These are phyloP conservation scores for Eimeria falciformis DNA, from an alignment of 169 alveolate genomes.

Conservation along the genomic window DNA sequence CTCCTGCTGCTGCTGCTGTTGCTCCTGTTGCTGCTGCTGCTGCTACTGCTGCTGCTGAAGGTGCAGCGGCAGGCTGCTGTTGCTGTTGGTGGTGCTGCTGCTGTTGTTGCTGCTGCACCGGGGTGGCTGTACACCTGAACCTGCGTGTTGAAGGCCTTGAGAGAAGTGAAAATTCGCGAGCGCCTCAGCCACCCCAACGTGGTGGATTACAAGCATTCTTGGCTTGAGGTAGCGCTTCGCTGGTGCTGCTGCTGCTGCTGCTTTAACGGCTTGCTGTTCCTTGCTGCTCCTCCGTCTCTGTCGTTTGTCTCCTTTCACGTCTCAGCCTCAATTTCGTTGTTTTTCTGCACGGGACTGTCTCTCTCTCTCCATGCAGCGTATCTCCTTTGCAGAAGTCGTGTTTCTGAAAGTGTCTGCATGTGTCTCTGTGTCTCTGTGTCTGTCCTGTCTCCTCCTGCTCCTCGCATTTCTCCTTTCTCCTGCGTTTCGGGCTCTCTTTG, in stretches of 20 bases:
- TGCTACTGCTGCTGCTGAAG: not conserved
- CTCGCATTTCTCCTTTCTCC: not conserved
- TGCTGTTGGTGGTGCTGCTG: not conserved
- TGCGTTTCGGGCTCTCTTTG: not conserved
- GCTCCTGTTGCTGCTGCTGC: conserved; percentile 9
- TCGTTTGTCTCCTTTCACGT: not conserved
- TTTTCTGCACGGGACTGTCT: no score
- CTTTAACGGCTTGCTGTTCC: not conserved
- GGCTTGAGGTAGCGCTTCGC: conserved; percentile 40
- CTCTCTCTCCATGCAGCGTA: not conserved
- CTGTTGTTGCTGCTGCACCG: not conserved
- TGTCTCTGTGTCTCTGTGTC: not conserved
- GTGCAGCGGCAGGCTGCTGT: not conserved
- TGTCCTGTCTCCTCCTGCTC: conserved; percentile 15
- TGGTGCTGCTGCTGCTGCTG: not conserved
- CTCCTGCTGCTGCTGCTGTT: no score
- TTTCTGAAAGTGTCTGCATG: not conserved
- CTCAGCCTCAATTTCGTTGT: not conserved
- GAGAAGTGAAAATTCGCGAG: conserved; percentile 89
- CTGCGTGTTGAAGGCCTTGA: conserved; percentile 63
- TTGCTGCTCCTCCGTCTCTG: not conserved
- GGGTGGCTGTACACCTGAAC: not conserved
- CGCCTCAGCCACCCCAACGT: conserved; percentile 84
- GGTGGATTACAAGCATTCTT: conserved; percentile 75
- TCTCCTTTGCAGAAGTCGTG: not conserved